Conservation (phyloP, 1,284 basidiomycete species). For the Trametes hirsuta region DNA sequence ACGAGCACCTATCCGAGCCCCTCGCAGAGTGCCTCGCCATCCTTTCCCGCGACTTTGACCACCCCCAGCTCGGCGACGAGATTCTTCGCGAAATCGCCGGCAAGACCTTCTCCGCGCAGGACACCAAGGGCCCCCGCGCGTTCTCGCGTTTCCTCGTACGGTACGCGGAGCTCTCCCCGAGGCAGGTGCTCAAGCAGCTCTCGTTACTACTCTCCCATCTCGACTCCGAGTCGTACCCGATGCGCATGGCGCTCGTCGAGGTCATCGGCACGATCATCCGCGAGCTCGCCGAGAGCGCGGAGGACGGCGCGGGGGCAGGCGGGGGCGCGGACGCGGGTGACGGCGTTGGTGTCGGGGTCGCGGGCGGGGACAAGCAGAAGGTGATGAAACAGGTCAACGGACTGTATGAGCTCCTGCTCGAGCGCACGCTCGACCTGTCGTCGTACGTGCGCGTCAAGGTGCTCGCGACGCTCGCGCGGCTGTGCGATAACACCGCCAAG, state of each 20-base stretch:
- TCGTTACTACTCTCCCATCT: conserved; percentile 83
- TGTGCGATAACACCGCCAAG: conserved; percentile 76
- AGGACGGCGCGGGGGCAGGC: conserved; percentile 36
- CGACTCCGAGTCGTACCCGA: conserved; percentile 96
- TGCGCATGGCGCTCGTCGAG: conserved; percentile 93
- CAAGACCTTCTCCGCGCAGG: conserved; percentile 79
- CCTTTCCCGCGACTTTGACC: conserved; percentile 87
- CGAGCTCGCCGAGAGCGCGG: conserved; percentile 69
- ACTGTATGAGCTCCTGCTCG: conserved; percentile 84
- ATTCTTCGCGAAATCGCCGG: conserved; percentile 84
- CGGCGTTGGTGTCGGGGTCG: conserved; percentile 57
- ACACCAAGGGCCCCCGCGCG: conserved; percentile 86
- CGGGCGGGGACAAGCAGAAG: conserved; percentile 54
- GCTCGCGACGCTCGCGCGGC: conserved; percentile 74
- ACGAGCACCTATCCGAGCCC: conserved; percentile 91
- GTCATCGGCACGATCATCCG: conserved; percentile 82
- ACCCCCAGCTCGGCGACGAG: conserved; percentile 89
- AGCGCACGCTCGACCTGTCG: conserved; percentile 87
- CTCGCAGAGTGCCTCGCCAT: conserved; percentile 90
- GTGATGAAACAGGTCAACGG: conserved; percentile 83
- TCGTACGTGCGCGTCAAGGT: conserved; percentile 93
- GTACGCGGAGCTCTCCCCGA: conserved; percentile 83
- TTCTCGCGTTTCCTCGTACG: conserved; percentile 88
- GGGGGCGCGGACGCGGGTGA: conserved; percentile 49
- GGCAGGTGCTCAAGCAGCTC: conserved; percentile 91